A percentile compares a stretch with the other conserved stretches of the same genome.
Evolutionary conservation across 352 stramenopile genomes (phyloP).

Genomic region (Phytophthora litchii): DNA sequence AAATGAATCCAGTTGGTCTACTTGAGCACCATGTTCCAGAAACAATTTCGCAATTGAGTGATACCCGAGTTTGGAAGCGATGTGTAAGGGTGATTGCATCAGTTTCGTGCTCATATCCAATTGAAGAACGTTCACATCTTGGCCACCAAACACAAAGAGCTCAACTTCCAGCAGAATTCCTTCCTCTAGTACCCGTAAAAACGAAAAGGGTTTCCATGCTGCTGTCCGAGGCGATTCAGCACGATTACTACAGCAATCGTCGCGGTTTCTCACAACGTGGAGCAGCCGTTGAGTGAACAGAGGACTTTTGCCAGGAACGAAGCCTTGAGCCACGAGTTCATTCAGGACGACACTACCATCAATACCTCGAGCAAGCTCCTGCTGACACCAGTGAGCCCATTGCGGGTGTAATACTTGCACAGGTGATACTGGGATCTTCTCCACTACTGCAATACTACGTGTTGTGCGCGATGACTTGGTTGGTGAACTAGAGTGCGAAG

Average conservation of each 20-base stretch:
- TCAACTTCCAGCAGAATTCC: constrained; percentile 51
- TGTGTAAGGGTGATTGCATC: constrained; percentile 53
- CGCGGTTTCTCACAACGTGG: constrained; percentile 31
- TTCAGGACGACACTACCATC: constrained; percentile 58
- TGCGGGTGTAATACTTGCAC: constrained; percentile 50
- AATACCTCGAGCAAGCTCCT: constrained; percentile 66
- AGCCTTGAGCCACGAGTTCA: constrained; percentile 58
- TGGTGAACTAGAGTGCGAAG: constrained; percentile 4
- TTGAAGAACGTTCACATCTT: constrained; percentile 58
- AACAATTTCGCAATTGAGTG: constrained; percentile 50
- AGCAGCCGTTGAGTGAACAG: constrained; percentile 59
- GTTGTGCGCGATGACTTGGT: constrained; percentile 31
- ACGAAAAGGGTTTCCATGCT: constrained; percentile 44
- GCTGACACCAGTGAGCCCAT: constrained; percentile 73
- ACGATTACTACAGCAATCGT: constrained; percentile 38
- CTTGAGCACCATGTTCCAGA: constrained; percentile 46
- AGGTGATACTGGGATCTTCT: constrained; percentile 21
- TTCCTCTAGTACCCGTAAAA: constrained; percentile 54
- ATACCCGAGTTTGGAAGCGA: constrained; percentile 58
- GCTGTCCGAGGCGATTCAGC: constrained; percentile 25
- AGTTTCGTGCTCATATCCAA: constrained; percentile 44
- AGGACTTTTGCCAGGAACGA: constrained; percentile 55
- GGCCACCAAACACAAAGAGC: constrained; percentile 68
- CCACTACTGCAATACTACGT: constrained; percentile 28
- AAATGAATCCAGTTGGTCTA: constrained; percentile 58